Evolutionary conservation across 164 flowering plant species (phyloP), one percentile per base, ranked within the genome.

Genomic region (Nymphaea thermarum): DNA sequence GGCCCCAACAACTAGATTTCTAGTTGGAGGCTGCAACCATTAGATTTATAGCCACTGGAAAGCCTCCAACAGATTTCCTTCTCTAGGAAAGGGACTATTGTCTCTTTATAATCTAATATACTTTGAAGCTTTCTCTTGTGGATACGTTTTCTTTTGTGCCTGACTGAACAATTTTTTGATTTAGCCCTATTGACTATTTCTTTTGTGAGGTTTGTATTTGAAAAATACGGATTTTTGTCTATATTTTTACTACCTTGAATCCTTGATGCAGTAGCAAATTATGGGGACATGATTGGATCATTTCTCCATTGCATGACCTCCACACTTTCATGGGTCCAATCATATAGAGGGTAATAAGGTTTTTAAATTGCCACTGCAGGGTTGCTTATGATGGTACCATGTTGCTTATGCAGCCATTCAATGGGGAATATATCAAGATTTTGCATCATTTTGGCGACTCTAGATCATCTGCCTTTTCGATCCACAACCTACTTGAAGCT

Each of bases 401-500:
- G 67, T 63, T 71, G 67, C 66, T 73, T 63, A 18, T 82, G 80
- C 90, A 91, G 95, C 90, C 87, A 67, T 71, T 81, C 67, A 85
- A 84, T 70, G 73, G 44, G 71, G 81, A 79, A 7, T 94, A 90
- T 77, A 63, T 90, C 68, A 80, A 89, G 64, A 84, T 87, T 67
- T 77, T 94, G 81, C 83, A 88, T 43, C 83, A 77, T 55, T 94
- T 94, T 82, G 92, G 93, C 72, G 99, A 94, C 79, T 83, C 92
- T 63, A 87, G 83, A 75, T 74, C 75, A 62, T 83, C 93, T 10
- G 72, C 81, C 25, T 90, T 87, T 69, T 94, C 97, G n/a, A 85
- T 94, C 60, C 96, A 90, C 84, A 88, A 87, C 81, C 93, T 94
- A 72, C 80, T 94, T 69, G 80, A 81, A 77, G 88, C 87, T 67